Percentiles rank a stretch among this genome's conserved stretches.
Conservation (phyloP, 2,329 filamentous ascomycete species). For the Septoria linicola region DNA sequence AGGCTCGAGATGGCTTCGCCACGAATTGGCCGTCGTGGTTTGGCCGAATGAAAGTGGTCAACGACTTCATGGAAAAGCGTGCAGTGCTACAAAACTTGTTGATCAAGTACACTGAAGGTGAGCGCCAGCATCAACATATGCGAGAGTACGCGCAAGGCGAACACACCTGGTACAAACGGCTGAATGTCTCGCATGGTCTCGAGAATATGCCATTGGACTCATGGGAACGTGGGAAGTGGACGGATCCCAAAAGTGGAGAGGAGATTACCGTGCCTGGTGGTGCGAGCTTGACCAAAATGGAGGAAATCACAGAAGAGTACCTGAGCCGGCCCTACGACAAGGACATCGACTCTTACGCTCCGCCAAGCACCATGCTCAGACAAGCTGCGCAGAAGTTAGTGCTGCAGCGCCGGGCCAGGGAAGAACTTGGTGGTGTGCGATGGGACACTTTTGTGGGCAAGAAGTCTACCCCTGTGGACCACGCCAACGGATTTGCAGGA, state of each 20-base stretch:
- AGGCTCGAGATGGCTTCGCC: slow-evolving; percentile 48
- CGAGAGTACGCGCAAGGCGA: slow-evolving; percentile 48
- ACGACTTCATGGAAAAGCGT: slow-evolving; percentile 50
- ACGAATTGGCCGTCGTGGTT: slow-evolving; percentile 47
- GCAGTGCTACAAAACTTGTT: slow-evolving; percentile 52
- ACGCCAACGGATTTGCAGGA: no score
- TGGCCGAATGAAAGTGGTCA: slow-evolving; percentile 42
- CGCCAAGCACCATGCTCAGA: slow-evolving; percentile 45
- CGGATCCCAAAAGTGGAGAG: slow-evolving; percentile 20
- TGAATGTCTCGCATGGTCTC: slow-evolving; percentile 49
- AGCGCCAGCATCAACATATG: slow-evolving; percentile 50
- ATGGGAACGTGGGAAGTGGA: slow-evolving; percentile 47
- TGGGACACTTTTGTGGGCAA: slow-evolving; percentile 38
- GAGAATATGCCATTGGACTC: slow-evolving; percentile 49
- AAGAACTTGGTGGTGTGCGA: slow-evolving; percentile 36
- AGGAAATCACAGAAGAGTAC: slow-evolving; percentile 44
- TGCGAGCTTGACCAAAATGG: slow-evolving; percentile 46
- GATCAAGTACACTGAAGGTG: slow-evolving; percentile 54
- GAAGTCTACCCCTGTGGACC: slow-evolving; percentile 12
- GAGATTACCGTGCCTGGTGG: slow-evolving; percentile 40
- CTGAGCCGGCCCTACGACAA: slow-evolving; percentile 41
- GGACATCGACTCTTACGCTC: slow-evolving; percentile 45
- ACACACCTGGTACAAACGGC: slow-evolving; percentile 52
- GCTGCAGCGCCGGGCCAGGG: slow-evolving; percentile 45
- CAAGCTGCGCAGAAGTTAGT: slow-evolving; percentile 52